Percentiles rank a stretch among this genome's conserved stretches.
Evolutionary conservation across 2,329 filamentous ascomycete genomes (phyloP).

Genomic region (Aureobasidium sp.): DNA sequence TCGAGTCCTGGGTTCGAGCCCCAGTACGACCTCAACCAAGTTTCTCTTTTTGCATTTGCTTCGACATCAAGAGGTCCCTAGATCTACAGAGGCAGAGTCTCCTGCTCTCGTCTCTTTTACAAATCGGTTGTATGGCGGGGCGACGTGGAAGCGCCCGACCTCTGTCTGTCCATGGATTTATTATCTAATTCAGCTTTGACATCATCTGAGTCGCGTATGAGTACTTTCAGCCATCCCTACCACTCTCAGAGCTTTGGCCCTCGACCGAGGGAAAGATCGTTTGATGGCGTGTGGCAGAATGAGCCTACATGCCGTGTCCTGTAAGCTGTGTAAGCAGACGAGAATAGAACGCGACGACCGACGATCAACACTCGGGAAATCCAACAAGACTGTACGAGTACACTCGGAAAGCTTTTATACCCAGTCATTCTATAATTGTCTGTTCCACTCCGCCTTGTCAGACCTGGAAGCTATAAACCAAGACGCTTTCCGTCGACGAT

Average conservation of each 20-base stretch:
- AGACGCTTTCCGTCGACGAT: background rate
- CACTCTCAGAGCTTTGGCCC: background rate
- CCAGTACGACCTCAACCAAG: background rate
- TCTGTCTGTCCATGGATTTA: background rate
- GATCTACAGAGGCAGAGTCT: too few relatives aligned
- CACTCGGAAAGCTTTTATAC: background rate
- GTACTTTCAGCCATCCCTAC: background rate
- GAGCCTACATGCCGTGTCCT: background rate
- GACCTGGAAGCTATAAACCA: background rate
- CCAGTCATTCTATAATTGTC: background rate
- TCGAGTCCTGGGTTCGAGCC: conserved; percentile 12
- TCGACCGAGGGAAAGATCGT: background rate
- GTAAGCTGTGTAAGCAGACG: conserved; percentile 8
- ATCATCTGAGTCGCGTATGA: background rate
- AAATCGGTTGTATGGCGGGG: background rate
- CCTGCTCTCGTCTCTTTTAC: background rate
- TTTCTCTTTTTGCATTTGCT: background rate
- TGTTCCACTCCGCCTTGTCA: background rate
- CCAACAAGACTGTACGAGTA: background rate
- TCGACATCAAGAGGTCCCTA: background rate
- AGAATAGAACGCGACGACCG: background rate
- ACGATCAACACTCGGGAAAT: background rate
- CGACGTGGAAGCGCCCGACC: background rate
- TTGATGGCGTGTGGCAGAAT: too few relatives aligned
- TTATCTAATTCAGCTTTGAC: background rate